These are phyloP conservation scores for Digitaria exilis DNA, from an alignment of 202 grass and related monocot species.

Conservation along the genomic window DNA sequence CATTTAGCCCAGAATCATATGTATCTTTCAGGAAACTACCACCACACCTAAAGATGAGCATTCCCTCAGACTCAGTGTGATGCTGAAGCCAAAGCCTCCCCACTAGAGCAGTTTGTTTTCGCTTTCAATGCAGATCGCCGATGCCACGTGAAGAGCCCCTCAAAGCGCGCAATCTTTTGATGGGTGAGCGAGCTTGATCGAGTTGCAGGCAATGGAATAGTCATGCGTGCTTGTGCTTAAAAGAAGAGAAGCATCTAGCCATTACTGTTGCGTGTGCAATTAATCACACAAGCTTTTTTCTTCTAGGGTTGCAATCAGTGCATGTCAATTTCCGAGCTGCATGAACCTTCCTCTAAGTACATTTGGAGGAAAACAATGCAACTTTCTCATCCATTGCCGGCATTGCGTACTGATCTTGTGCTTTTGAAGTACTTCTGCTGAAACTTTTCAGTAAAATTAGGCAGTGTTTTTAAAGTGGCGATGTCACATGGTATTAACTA, in stretches of 20 bases:
- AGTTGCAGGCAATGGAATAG: constrained; percentile 1
- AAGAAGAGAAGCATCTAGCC: constrained; percentile 35
- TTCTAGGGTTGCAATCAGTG: constrained; percentile 28
- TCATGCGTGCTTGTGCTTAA: background rate
- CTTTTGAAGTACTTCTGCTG: no score
- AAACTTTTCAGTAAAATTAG: background rate
- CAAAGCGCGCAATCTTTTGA: background rate
- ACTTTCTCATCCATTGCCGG: background rate
- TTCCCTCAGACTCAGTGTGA: background rate
- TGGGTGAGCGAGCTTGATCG: background rate
- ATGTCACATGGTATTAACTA: background rate
- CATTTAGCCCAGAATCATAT: background rate
- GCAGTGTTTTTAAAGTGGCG: background rate
- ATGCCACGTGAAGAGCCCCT: constrained; percentile 15
- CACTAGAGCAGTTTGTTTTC: constrained; percentile 3
- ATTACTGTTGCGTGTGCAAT: background rate
- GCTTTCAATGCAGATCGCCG: constrained; percentile 17
- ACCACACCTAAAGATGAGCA: background rate
- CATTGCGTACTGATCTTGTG: background rate
- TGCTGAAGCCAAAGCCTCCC: constrained; percentile 15
- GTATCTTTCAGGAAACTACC: constrained; percentile 19
- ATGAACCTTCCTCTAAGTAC: constrained; percentile 35
- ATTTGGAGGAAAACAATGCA: constrained; percentile 19
- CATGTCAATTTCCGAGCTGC: background rate
- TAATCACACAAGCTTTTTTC: background rate